A percentile compares a stretch with the other conserved stretches of the same genome.
phyloP scores from a whole-genome alignment of 495 filamentous ascomycete species.

The Annulohypoxylon stygium region DNA sequence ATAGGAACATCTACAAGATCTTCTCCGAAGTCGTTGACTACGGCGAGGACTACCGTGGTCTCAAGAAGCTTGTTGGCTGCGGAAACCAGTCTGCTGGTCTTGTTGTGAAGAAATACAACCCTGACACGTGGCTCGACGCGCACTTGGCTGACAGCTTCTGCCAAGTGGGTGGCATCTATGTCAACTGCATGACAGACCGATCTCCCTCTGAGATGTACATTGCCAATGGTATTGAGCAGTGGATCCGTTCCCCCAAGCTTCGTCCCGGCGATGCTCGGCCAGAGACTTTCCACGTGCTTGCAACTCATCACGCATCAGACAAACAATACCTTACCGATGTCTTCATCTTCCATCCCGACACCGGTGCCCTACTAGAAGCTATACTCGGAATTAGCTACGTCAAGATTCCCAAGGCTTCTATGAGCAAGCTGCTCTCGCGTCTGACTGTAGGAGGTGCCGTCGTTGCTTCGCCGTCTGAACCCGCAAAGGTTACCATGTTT shows the following conservation, averaged over 20 bases:
- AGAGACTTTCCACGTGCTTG: constrained; percentile 62
- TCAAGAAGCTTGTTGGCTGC: constrained; percentile 61
- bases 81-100: constrained; percentile 60
- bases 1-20: constrained; percentile 61
- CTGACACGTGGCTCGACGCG: constrained; percentile 48
- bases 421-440: constrained; percentile 53
- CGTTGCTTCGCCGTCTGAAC: constrained; percentile 24
- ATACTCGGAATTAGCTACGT: constrained; percentile 66
- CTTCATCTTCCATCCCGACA: constrained; percentile 64
- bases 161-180: constrained; percentile 66
- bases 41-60: constrained; percentile 57
- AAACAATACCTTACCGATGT: constrained; percentile 62
- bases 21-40: constrained; percentile 67
- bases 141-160: constrained; percentile 55
- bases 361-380: constrained; percentile 58
- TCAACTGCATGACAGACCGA: constrained; percentile 66
- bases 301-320: constrained; percentile 55
- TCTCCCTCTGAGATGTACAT: constrained; percentile 61
- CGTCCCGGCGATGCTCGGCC: constrained; percentile 37
- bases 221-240: constrained; percentile 61
- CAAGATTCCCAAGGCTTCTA: constrained; percentile 58
- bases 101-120: constrained; percentile 55
- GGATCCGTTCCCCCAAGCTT: constrained; percentile 60
- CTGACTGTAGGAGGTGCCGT: constrained; percentile 35
- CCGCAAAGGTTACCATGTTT: constrained; percentile 34